Conservation (phyloP, 73 alveolate genomes). For the Paramecium biaurelia region DNA sequence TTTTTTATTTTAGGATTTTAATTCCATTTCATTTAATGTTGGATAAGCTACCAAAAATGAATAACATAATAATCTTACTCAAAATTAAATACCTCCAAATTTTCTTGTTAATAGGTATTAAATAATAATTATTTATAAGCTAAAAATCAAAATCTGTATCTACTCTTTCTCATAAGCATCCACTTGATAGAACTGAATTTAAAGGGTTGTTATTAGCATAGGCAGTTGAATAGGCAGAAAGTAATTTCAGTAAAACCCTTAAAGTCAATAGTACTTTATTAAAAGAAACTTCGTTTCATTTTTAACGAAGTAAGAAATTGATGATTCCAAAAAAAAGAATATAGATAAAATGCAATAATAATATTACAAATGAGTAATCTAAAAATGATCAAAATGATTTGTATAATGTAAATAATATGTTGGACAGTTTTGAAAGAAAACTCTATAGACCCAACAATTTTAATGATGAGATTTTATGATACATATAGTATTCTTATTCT, state of each 20-base stretch:
- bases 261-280: neutral
- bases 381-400: neutral
- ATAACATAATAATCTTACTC: neutral
- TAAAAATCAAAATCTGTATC: neutral
- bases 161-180: neutral
- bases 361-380: neutral
- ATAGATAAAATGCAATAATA: neutral
- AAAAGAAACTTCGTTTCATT: neutral
- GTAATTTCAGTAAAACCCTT: constrained; percentile 24
- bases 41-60: neutral
- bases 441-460: neutral
- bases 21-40: neutral
- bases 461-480: neutral
- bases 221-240: constrained; percentile 29
- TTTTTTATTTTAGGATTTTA: neutral
- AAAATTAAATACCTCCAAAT: neutral
- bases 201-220: constrained; percentile 43
- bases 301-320: neutral
- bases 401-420: neutral
- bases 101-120: neutral
- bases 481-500: neutral
- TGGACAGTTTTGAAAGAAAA: constrained; percentile 26
- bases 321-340: neutral
- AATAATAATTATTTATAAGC: neutral
- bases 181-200: constrained; percentile 37